These are phyloP conservation scores for Pythium periplocum DNA, from an alignment of 352 stramenopile species.

Conservation along the genomic window DNA sequence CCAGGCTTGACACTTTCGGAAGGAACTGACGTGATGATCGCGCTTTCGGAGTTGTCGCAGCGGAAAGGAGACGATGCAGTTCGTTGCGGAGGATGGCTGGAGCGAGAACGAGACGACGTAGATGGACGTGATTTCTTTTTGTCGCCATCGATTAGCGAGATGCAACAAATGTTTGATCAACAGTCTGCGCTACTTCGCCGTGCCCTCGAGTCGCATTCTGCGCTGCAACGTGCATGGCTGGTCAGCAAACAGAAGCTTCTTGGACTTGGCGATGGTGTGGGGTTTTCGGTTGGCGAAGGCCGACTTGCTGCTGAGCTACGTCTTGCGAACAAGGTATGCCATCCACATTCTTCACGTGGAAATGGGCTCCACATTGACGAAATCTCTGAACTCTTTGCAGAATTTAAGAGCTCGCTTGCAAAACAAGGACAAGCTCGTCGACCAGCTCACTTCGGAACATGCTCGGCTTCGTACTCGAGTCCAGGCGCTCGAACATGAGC, in stretches of 20 bases:
- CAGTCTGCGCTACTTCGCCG: conserved; percentile 65
- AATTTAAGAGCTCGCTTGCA: conserved; percentile 72
- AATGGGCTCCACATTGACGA: neutral
- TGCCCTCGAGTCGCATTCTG: conserved; percentile 67
- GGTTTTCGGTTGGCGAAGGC: conserved; percentile 79
- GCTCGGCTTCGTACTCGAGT: conserved; percentile 48
- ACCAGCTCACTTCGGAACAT: conserved; percentile 77
- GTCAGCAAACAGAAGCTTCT: conserved; percentile 73
- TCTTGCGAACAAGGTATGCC: conserved; percentile 77
- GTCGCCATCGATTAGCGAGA: conserved; percentile 79
- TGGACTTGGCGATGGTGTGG: conserved; percentile 34
- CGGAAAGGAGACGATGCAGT: conserved; percentile 23
- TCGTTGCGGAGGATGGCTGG: conserved; percentile 42
- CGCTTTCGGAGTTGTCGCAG: conserved; percentile 46
- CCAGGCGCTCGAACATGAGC: conserved; percentile 50
- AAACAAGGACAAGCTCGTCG: conserved; percentile 81
- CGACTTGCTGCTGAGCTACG: conserved; percentile 73
- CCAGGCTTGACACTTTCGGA: conserved; percentile 63
- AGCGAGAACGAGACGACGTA: conserved; percentile 44
- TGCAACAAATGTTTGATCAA: conserved; percentile 88
- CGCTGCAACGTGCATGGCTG: conserved; percentile 71
- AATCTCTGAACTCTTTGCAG: conserved; percentile 20
- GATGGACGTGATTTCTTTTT: conserved; percentile 74
- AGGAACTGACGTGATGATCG: conserved; percentile 74
- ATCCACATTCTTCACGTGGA: neutral